Evolutionary conservation across 805 yeast species (phyloP).

Genomic region (Wilhelminamyces savonicus): DNA sequence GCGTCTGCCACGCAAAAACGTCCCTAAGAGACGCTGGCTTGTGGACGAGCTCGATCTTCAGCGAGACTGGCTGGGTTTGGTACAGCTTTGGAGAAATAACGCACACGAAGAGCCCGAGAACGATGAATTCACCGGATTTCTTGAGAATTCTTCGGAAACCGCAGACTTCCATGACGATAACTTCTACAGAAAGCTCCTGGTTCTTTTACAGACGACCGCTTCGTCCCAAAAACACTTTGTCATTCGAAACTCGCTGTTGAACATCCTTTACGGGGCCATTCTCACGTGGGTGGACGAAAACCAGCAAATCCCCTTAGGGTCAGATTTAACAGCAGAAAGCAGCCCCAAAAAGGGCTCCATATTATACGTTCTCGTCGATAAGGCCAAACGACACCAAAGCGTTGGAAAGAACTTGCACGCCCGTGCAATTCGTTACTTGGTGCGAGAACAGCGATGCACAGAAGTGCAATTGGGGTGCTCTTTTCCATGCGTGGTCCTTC

Average conservation of each 20-base stretch:
- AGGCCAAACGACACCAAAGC: constrained; percentile 46
- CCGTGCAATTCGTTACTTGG: constrained; percentile 45
- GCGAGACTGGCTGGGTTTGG: constrained; percentile 46
- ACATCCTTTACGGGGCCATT: constrained; percentile 48
- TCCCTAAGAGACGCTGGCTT: constrained; percentile 43
- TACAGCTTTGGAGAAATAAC: constrained; percentile 38
- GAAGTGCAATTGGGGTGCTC: constrained; percentile 36
- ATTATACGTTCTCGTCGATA: constrained; percentile 45
- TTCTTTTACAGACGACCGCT: constrained; percentile 21
- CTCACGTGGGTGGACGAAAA: constrained; percentile 45
- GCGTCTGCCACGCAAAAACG: constrained; percentile 2
- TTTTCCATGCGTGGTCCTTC: constrained; percentile 40
- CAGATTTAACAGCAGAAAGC: constrained; percentile 1
- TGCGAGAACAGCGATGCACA: constrained; percentile 36
- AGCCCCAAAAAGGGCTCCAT: constrained; percentile 34
- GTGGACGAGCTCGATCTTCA: constrained; percentile 48
- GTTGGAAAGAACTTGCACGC: constrained; percentile 50
- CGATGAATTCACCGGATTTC: too few species aligned
- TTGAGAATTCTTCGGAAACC: neutral
- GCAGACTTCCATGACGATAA: constrained; percentile 17
- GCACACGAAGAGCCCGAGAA: constrained; percentile 7
- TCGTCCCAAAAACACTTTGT: constrained; percentile 43
- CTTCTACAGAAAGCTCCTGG: constrained; percentile 24
- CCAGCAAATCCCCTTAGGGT: constrained; percentile 5
- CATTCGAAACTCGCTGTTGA: constrained; percentile 50